Base-by-base conservation (phyloP, 1,284 basidiomycete genomes). In the Abortiporus biennis region DNA sequence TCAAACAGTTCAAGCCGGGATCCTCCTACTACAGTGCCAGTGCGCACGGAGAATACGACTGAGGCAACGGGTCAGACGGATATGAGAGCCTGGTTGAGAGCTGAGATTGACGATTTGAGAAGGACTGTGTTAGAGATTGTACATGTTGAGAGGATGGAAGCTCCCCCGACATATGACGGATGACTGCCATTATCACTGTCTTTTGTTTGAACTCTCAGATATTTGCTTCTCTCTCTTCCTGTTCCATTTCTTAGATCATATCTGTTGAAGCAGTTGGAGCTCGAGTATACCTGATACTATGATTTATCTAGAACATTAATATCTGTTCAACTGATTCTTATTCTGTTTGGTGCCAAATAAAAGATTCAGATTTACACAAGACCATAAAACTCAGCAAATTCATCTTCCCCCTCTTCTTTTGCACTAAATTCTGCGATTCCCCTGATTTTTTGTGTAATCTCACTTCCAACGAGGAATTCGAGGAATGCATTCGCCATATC, bases 401-500 rank as follows among this genome's bases (percentile, higher is more conserved):
- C 61, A 42, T 67, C 65, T 19, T 66, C 63, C 22, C 51, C 58
- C 25, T 56, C 42, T 6, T 41, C 47, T 11, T 52, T 53, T 6
- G 47, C 46, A 29, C 49, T 54, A 40, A 62, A 39, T 47, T 66
- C 64, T 9, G 64, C 44, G 21, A 60, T 50, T 9, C 49, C 47
- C 16, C 59, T 44, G 27, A 59, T 47, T 8, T 42, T 36, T 8
- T 42, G 43, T 2, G 57, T 54, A 3, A 53, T 29, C 17, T 60
- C 51, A 20, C 51, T 35, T 15, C 65, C 64, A 6, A 57, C 57
- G 12, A 67, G 47, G 39, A 61, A 49, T 21, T 51, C 49, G 8
- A 69, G 30, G 44, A 66, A 69, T 9, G 62, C 65, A 24, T 57
- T 55, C 1, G 61, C 57, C 50, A 51, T 51, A 36, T 51, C 50